These are phyloP conservation scores for Catenaria anguillulae DNA, from an alignment of 371 early-diverging fungal genomes.

Conservation along the genomic window DNA sequence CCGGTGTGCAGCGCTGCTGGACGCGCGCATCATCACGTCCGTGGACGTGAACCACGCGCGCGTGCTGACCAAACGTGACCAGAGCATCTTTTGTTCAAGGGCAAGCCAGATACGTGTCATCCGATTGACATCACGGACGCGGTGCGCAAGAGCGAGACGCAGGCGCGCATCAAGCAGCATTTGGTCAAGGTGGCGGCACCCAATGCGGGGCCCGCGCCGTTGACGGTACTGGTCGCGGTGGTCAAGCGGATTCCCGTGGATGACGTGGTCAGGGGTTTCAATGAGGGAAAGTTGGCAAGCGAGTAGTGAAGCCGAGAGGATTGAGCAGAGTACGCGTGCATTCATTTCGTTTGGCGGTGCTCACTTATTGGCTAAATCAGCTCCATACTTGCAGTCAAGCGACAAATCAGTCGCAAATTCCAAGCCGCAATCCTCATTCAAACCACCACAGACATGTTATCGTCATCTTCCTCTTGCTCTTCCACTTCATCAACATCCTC, in stretches of 20 bases:
- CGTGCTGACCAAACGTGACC: not conserved
- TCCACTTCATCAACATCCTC: no score
- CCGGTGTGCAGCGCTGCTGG: not conserved
- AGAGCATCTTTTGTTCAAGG: not conserved
- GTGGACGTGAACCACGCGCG: not conserved
- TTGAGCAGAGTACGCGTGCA: conserved; percentile 15
- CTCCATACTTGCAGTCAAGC: no score
- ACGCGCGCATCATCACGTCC: not conserved
- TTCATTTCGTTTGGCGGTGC: no score
- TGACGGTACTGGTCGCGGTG: not conserved
- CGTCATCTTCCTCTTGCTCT: no score
- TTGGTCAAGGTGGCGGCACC: no score
- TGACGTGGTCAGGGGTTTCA: not conserved
- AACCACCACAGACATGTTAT: no score
- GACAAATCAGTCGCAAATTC: no score
- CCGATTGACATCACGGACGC: not conserved
- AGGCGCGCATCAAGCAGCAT: not conserved
- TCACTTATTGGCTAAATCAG: no score
- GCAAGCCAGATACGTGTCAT: not conserved
- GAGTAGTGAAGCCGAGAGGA: not conserved
- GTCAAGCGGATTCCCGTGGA: not conserved
- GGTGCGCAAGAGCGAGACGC: not conserved
- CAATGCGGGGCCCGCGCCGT: not conserved
- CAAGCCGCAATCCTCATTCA: no score
- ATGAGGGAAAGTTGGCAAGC: no score